Evolutionary conservation across 805 yeast genomes (phyloP), one percentile per base, ranked within the genome.

Genomic region (Myxozyma lipomycoides): DNA sequence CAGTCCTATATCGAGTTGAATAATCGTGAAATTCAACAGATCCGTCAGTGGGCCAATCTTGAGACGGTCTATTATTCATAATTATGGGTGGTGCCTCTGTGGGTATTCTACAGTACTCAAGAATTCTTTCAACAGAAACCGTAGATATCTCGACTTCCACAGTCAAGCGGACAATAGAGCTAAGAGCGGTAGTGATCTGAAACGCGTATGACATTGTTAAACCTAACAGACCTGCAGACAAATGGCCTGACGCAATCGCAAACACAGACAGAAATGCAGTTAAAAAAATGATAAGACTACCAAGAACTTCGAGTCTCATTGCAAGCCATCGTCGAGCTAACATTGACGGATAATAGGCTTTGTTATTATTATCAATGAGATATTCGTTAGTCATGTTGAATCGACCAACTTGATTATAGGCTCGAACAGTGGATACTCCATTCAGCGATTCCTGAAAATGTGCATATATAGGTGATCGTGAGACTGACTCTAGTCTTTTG

Each of bases 101-200:
- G 36, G 72, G 71, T 55, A 93, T 72, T 17, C 71, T 67, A 38
- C 95, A 79, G 67, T 90, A 91, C 67, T 91, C 98, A 69, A 86
- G 74, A 48, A 91, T 83, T 71, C 98, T 82, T 72, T 91, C 98
- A 39, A 93, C 96, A 18, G 95, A 86, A 30, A 93, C 98, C 71
- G 93, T 90, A 67, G 89, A 90, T 6, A 97, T 88, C 69, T 91
- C 98, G 39, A 93, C 96, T 62, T 93, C 98, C 40, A 93, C 98
- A 0, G 96, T 87, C 98, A 90, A 90, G 71, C 98, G 79, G 26
- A 93, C 98, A 70, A 93, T 88, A 96, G 96, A 87, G 68, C 90
- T 89, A 69, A 93, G 77, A 0, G 96, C 77, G 68, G 87, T 95
- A 0, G 98, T 93, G 51, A 89, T 78, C 67, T 88, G 95, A 56